These are phyloP conservation scores for Acacia pycnantha DNA, from an alignment of 331 rosid genomes.

Conservation along the genomic window DNA sequence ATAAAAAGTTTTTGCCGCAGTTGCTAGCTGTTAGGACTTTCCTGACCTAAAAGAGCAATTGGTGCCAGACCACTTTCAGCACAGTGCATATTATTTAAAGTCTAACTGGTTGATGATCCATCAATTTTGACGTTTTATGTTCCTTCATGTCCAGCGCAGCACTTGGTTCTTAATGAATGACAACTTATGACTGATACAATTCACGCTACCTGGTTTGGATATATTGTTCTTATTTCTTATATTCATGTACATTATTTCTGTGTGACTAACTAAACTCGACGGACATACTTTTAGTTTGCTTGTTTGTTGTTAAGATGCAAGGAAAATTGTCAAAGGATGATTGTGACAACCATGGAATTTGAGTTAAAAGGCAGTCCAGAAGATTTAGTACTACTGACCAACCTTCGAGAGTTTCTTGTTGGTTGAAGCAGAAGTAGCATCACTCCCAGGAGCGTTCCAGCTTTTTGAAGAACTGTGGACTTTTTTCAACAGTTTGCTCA, in stretches of 20 bases:
- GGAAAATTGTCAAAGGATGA: constrained; percentile 11
- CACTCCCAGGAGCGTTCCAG: constrained; percentile 30
- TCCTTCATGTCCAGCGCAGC: not conserved
- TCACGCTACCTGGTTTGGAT: constrained; percentile 6
- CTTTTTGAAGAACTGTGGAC: constrained; percentile 46
- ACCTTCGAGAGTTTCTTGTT: constrained; percentile 79
- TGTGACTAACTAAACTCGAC: not conserved
- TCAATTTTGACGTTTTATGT: not conserved
- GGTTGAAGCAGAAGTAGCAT: constrained; percentile 52
- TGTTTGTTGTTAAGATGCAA: constrained; percentile 20
- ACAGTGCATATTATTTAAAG: not conserved
- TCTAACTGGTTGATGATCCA: not conserved
- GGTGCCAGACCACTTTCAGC: not conserved
- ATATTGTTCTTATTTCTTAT: constrained; percentile 2
- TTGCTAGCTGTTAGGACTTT: constrained; percentile 19
- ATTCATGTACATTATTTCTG: not conserved
- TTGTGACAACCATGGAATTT: constrained; percentile 15
- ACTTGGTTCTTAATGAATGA: constrained; percentile 22
- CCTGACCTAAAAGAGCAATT: constrained; percentile 7
- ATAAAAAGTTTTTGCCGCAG: not conserved
- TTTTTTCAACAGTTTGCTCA: constrained; percentile 65
- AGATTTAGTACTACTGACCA: constrained; percentile 38
- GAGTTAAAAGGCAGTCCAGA: constrained; percentile 18
- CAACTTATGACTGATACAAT: not conserved
- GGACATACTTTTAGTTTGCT: not conserved